phyloP scores from a whole-genome alignment of 1,284 basidiomycete genomes.

The Wolfiporia cocos region DNA sequence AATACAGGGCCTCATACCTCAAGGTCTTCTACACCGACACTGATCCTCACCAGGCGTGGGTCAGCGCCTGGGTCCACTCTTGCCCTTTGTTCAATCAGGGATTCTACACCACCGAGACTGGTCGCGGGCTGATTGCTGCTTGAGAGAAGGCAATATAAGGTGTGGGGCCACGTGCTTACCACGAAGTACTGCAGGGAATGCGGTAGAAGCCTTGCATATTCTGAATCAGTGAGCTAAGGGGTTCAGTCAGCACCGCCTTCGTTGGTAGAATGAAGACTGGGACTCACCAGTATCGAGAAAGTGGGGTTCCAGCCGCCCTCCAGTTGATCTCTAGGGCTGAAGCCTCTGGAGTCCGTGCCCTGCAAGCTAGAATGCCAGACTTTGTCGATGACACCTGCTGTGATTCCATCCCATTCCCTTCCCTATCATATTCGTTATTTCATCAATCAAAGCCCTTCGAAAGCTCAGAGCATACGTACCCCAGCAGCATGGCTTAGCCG shows the following conservation, averaged over 20 bases:
- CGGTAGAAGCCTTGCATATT: slow-evolving; percentile 58
- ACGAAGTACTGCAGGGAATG: slow-evolving; percentile 65
- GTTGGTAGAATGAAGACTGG: too few relatives aligned
- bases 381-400: slow-evolving; percentile 58
- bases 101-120: slow-evolving; percentile 89
- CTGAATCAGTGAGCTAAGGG: slow-evolving; percentile 39
- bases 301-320: slow-evolving; percentile 79
- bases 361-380: slow-evolving; percentile 85
- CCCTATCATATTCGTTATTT: slow-evolving; percentile 16
- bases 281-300: slow-evolving; percentile 61
- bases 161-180: too few relatives aligned
- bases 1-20: slow-evolving; percentile 38
- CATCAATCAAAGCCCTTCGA: not conserved
- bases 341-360: slow-evolving; percentile 51
- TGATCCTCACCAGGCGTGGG: slow-evolving; percentile 65
- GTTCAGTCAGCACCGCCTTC: slow-evolving; percentile 5
- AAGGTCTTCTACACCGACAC: slow-evolving; percentile 76
- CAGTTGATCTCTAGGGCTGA: slow-evolving; percentile 74
- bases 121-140: slow-evolving; percentile 90
- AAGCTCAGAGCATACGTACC: slow-evolving; percentile 17
- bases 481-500: slow-evolving; percentile 52
- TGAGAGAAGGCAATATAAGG: too few relatives aligned
- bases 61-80: slow-evolving; percentile 64
- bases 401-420: slow-evolving; percentile 42
- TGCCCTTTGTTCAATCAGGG: slow-evolving; percentile 74